phyloP scores from a whole-genome alignment of 2,329 filamentous ascomycete genomes.

The Botrytis medusae region DNA sequence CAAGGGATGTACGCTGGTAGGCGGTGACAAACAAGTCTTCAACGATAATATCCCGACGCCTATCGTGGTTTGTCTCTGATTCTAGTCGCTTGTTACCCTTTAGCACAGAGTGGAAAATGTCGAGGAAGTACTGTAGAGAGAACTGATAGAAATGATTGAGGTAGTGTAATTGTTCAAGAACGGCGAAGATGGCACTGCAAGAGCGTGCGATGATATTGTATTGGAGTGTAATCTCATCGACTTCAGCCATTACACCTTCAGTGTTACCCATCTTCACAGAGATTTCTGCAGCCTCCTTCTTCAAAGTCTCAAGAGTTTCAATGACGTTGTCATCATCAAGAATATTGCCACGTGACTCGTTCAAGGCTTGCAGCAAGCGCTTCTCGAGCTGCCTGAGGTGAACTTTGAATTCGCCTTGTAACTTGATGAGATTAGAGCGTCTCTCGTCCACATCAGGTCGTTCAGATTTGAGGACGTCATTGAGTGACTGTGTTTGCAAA shows the following conservation, averaged over 20 bases:
- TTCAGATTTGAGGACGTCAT: constrained; percentile 96
- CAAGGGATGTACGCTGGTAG: constrained; percentile 90
- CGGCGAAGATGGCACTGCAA: constrained; percentile 95
- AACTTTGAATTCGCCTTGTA: constrained; percentile 99
- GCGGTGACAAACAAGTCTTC: constrained; percentile 87
- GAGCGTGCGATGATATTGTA: constrained; percentile 92
- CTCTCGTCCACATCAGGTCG: constrained; percentile 95
- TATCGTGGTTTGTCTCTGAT: constrained; percentile 70
- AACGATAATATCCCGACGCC: constrained; percentile 84
- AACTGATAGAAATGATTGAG: constrained; percentile 99
- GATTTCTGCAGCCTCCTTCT: constrained; percentile 96
- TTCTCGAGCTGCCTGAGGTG: constrained; percentile 95
- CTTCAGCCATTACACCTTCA: constrained; percentile 96
- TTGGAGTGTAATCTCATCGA: constrained; percentile 91
- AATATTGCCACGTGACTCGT: constrained; percentile 96
- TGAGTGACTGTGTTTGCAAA: constrained; percentile 94
- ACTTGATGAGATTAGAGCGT: constrained; percentile 94
- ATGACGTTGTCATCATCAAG: constrained; percentile 98
- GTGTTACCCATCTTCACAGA: constrained; percentile 95
- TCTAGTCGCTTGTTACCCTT: constrained; percentile 73
- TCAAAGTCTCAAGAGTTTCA: constrained; percentile 93
- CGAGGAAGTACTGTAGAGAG: constrained; percentile 95
- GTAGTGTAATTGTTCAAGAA: constrained; percentile 94
- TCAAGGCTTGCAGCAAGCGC: constrained; percentile 87
- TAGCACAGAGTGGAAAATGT: constrained; percentile 94